Percentiles rank a stretch among this genome's conserved stretches.
These are phyloP conservation scores for Synchytrium microbalum DNA, from an alignment of 371 early-diverging fungal genomes.

Conservation along the genomic window DNA sequence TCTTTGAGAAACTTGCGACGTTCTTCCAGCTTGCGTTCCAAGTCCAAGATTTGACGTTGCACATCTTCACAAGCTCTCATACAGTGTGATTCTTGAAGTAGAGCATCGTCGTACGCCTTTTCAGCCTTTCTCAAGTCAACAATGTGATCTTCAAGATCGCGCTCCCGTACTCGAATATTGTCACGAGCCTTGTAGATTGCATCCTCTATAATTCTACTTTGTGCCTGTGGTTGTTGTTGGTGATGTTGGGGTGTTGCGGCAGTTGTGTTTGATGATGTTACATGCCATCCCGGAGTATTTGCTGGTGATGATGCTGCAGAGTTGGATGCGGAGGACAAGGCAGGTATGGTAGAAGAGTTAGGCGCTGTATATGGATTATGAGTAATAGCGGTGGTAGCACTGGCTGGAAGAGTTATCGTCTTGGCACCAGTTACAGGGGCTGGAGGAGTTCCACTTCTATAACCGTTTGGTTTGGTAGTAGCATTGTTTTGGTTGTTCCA, in stretches of 20 bases:
- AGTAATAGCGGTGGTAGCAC: too few species aligned
- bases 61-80: background rate
- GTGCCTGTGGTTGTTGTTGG: too few species aligned
- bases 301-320: background rate
- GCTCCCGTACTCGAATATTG: background rate
- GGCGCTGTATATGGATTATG: too few species aligned
- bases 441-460: background rate
- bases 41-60: background rate
- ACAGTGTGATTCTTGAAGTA: background rate
- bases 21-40: background rate
- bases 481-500: too few species aligned
- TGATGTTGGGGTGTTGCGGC: too few species aligned
- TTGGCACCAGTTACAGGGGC: too few species aligned
- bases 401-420: too few species aligned
- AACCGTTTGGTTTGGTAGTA: too few species aligned
- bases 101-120: background rate
- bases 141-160: background rate
- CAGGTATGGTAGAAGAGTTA: background rate
- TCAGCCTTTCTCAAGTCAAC: background rate
- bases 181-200: background rate
- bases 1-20: background rate
- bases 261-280: too few species aligned
- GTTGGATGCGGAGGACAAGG: background rate
- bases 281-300: background rate
- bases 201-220: background rate